Conservation (phyloP, 2,329 filamentous ascomycete genomes). For the Zymoseptoria brevis region DNA sequence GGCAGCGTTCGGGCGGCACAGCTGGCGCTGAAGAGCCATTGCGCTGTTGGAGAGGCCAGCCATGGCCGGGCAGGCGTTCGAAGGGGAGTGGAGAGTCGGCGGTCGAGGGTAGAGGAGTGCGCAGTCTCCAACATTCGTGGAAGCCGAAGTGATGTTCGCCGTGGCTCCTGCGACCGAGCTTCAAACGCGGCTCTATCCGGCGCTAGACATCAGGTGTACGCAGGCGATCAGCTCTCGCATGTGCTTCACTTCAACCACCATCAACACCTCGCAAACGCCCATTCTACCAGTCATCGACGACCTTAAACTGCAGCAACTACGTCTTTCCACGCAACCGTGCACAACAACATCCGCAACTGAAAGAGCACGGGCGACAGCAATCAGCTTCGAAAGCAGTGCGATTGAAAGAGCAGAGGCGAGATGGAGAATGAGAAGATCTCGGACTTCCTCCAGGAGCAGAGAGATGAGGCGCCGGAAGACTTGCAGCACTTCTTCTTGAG, state of each 20-base stretch:
- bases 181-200: constrained; percentile 3
- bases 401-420: constrained; percentile 1
- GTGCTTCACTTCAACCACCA: neutral
- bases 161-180: neutral
- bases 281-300: neutral
- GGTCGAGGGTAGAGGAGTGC: neutral
- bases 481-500: constrained; percentile 80
- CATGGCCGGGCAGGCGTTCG: constrained; percentile 19
- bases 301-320: neutral
- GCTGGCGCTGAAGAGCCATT: constrained; percentile 29
- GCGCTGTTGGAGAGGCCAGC: constrained; percentile 24
- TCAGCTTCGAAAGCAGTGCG: neutral
- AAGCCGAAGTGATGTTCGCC: neutral
- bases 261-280: neutral
- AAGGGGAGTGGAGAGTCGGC: constrained; percentile 7
- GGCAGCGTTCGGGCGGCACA: constrained; percentile 25
- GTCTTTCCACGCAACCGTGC: neutral
- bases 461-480: constrained; percentile 78
- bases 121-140: neutral
- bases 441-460: constrained; percentile 85
- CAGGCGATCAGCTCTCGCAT: neutral
- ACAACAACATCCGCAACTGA: neutral
- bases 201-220: neutral
- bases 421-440: constrained; percentile 86
- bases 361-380: neutral